Base-by-base conservation (phyloP, 768 basidiomycete genomes). In the Boletellus ananas region DNA sequence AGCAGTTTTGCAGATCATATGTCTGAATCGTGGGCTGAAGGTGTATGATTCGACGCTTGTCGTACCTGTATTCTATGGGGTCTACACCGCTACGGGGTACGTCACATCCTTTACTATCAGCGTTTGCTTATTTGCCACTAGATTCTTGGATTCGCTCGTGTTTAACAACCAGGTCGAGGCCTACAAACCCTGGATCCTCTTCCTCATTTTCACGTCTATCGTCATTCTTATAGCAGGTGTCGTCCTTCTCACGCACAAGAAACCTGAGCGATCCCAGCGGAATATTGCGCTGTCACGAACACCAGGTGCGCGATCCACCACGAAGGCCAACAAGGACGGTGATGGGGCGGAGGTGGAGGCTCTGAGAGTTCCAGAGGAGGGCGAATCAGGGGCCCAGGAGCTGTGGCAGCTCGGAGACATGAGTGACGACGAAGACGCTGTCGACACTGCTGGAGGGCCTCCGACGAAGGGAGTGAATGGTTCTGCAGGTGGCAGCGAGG, bases 1-100 rank as follows among this genome's bases (percentile, higher is more conserved):
- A 0, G 94, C 93, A 3, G 82, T 97, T 29, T 69, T 85, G 42
- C 94, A 98, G 65, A 95, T 97, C 49, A 82, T 92, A 37, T 94
- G 92, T 65, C 75, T 97, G 36, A 94, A 97, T 63, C 84, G 87
- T 36, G 94, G 88, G 6, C 74, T 95, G n/a, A 83, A 83, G 61
- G 85, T 90, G 9, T 94, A 94, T 58, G 94, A 93, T 61, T 90
- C 88, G 16, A 91, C 90, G 0, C 69, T 96, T 1, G 92, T 96
- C 16, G 94, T 96, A 0, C 94, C 95, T 0, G 85, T 94, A 13
- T 96, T 97, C 65, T 97, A 95, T 63, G 92, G 92, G 10, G 84
- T 93, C 10, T 94, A 94, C 62, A 94, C 91, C 0, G 87, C 87
- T 3, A 77, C 80, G 20, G 90, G 90, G 81, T 89, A 64, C 39